phyloP scores from a whole-genome alignment of 2,329 filamentous ascomycete genomes.

The Xylariaceae sp. region DNA sequence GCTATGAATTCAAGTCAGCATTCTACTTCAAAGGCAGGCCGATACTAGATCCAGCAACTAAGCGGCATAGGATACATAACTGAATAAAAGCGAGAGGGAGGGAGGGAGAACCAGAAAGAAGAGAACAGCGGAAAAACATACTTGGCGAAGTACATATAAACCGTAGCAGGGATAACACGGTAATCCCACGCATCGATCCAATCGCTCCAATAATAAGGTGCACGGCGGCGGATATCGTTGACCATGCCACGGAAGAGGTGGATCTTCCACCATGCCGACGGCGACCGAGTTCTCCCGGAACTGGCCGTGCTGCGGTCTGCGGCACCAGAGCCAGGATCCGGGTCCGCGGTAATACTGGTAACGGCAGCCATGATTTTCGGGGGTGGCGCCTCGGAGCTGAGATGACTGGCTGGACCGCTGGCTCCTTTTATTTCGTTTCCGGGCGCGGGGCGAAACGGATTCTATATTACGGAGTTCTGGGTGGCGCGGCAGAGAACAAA shows the following conservation, averaged over 20 bases:
- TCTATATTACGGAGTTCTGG: neutral
- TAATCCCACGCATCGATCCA: conserved; percentile 89
- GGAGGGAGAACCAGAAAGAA: neutral
- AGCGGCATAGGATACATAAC: neutral
- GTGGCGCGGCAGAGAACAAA: neutral
- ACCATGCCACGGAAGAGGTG: conserved; percentile 73
- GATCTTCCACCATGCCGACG: conserved; percentile 65
- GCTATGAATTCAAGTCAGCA: conserved; percentile 42
- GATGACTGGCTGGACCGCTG: too few species aligned
- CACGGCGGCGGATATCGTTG: conserved; percentile 69
- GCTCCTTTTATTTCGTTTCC: too few species aligned
- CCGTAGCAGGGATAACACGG: conserved; percentile 76
- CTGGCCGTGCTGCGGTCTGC: conserved; percentile 7
- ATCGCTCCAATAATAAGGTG: conserved; percentile 76
- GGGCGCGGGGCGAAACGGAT: neutral
- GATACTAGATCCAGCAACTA: neutral
- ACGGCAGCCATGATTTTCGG: neutral
- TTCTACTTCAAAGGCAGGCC: neutral
- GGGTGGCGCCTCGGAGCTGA: too few species aligned
- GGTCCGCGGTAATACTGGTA: neutral
- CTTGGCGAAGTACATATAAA: conserved; percentile 97
- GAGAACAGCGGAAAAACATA: conserved; percentile 38
- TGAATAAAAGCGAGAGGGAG: neutral
- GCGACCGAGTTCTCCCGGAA: neutral
- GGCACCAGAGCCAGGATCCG: neutral